These are phyloP conservation scores for Phanerochaete carnosa DNA, from an alignment of 768 basidiomycete species.

Conservation along the genomic window DNA sequence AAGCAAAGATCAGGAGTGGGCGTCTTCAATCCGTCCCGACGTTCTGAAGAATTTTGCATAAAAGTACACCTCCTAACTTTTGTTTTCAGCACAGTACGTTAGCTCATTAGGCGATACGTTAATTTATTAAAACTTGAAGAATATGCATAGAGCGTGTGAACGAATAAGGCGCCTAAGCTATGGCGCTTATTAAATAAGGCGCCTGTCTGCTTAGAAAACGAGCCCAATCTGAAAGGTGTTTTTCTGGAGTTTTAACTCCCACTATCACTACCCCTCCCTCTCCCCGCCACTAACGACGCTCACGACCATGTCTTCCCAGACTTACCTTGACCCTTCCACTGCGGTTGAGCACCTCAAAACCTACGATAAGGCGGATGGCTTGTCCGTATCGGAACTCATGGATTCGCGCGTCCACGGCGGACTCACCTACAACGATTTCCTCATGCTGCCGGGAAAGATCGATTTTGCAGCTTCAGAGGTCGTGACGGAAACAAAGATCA, in stretches of 20 bases:
- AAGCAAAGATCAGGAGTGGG: too few species aligned
- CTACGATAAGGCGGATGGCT: constrained; percentile 76
- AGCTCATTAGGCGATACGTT: too few species aligned
- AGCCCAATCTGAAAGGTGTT: background rate
- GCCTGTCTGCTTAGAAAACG: constrained; percentile 4
- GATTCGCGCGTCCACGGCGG: constrained; percentile 84
- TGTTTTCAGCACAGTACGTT: too few species aligned
- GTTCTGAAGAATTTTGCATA: too few species aligned
- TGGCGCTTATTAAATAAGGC: background rate
- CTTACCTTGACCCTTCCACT: constrained; percentile 60
- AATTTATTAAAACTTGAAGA: too few species aligned
- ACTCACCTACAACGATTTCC: constrained; percentile 96
- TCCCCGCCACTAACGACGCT: background rate
- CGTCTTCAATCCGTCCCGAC: too few species aligned
- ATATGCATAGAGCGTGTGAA: too few species aligned
- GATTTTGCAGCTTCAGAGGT: constrained; percentile 85
- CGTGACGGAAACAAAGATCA: constrained; percentile 80
- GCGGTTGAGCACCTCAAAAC: constrained; percentile 75
- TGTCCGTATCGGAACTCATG: constrained; percentile 84
- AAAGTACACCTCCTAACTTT: too few species aligned
- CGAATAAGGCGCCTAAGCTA: background rate
- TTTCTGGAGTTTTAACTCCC: constrained; percentile 17
- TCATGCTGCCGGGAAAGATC: constrained; percentile 92
- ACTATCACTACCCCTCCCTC: constrained; percentile 10
- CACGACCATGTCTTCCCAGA: constrained; percentile 24